phyloP scores from a whole-genome alignment of 1,284 basidiomycete species.

The Ustilago lituana region DNA sequence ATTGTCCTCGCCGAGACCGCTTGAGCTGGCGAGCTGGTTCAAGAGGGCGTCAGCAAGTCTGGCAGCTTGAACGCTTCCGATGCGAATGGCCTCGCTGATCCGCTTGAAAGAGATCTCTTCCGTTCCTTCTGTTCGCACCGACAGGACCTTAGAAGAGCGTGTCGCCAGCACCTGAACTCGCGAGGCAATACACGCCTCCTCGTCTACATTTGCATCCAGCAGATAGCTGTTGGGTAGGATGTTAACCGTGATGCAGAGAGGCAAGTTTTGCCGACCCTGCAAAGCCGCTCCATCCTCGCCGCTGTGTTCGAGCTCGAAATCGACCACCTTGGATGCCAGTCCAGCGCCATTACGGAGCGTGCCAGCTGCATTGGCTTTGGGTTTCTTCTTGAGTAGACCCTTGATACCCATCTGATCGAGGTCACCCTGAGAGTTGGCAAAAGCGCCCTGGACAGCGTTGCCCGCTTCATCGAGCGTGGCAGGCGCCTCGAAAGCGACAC shows the following conservation, averaged over 20 bases:
- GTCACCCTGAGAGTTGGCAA: conserved; percentile 37
- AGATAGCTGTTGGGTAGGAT: conserved; percentile 49
- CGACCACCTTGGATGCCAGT: conserved; percentile 39
- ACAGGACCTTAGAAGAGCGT: conserved; percentile 39
- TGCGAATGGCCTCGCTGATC: conserved; percentile 35
- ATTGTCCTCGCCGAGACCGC: conserved; percentile 18
- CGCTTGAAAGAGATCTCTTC: conserved; percentile 45
- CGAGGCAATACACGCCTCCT: conserved; percentile 49
- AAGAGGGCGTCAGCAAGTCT: conserved; percentile 36
- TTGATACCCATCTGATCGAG: conserved; percentile 56
- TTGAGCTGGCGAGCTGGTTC: conserved; percentile 18
- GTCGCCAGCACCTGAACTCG: conserved; percentile 52
- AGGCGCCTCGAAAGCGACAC: conserved; percentile 55
- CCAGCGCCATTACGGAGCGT: conserved; percentile 5
- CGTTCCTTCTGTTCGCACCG: conserved; percentile 34
- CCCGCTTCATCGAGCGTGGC: conserved; percentile 35
- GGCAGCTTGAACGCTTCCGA: conserved; percentile 39
- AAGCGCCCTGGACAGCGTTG: conserved; percentile 32
- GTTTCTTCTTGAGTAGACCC: conserved; percentile 49
- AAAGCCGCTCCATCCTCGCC: conserved; percentile 48
- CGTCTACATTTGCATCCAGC: conserved; percentile 57
- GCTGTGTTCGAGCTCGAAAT: conserved; percentile 58
- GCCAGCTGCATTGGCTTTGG: conserved; percentile 17
- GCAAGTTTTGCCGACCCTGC: conserved; percentile 50
- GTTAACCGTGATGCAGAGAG: conserved; percentile 61